Evolutionary conservation across 1,284 basidiomycete genomes (phyloP), one percentile per base, ranked within the genome.

Genomic region (Cutaneotrichosporon cavernicola): DNA sequence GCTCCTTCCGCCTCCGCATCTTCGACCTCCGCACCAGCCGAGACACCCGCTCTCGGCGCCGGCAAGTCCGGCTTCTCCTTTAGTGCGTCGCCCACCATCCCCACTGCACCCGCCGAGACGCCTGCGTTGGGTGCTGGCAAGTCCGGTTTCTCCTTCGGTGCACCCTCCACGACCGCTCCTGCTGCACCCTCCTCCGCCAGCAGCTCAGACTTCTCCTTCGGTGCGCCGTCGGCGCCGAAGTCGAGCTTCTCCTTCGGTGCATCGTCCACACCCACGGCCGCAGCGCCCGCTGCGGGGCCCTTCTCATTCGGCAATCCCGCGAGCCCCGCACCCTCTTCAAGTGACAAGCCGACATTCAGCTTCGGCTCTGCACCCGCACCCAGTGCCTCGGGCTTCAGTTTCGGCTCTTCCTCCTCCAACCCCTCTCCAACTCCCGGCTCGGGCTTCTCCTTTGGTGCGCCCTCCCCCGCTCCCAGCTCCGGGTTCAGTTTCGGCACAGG

Each of bases 271-370:
- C 11, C 49, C 16, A 5, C 56, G 32, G 16, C 52, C 2, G 21
- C 49, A 13, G 58, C 47, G 14, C 9, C 47, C 8, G 21, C 18
- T 2, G 36, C 50, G 2, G 22, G 58, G 4, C 14, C 47, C 26
- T 60, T 64, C 52, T 22, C 57, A 18, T 62, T 65, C 31, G 64
- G 64, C n/a, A 43, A 40, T 18, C 57, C n/a, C 21, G 50, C 30
- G n/a, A 49, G 8, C 36, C n/a, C 22, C 10, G 38, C 22, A 13
- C 22, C 38, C 11, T 30, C 56, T n/a, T 16, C 38, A 4, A 5
- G 16, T 18, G 43, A 46, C 18, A 18, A n/a, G 43, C 36, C 55
- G 7, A 18, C 55, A 10, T 57, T 57, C 40, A 31, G 22, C 40
- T 57, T 57, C 43, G 56, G 56, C 56, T 57, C 55, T 13, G 30